Percentiles rank a stretch among this genome's conserved stretches.
phyloP scores from a whole-genome alignment of 768 basidiomycete species.

The Pholiota molesta region DNA sequence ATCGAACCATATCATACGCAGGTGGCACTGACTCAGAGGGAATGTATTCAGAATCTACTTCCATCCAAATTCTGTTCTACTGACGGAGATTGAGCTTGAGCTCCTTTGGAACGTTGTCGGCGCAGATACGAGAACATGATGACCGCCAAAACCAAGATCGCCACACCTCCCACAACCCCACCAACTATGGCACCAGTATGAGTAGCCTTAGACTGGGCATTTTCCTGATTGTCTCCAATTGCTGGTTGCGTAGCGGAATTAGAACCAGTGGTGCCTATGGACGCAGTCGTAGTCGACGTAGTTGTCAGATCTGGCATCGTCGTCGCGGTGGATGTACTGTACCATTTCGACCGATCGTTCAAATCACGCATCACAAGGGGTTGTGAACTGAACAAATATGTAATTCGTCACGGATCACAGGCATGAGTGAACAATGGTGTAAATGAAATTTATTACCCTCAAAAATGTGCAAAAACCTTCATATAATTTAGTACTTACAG shows the following conservation, averaged over 20 bases:
- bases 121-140: neutral
- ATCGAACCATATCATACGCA: neutral
- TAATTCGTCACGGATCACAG: too few relatives aligned
- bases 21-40: neutral
- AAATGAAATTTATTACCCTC: too few relatives aligned
- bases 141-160: neutral
- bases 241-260: neutral
- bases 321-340: too few relatives aligned
- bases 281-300: too few relatives aligned
- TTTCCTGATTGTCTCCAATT: neutral
- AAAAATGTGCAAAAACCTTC: too few relatives aligned
- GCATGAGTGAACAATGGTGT: too few relatives aligned
- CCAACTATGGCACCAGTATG: conserved; percentile 15
- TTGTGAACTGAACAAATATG: too few relatives aligned
- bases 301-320: too few relatives aligned
- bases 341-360: too few relatives aligned
- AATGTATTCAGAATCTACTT: neutral
- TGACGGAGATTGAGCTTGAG: neutral
- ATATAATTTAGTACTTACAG: too few relatives aligned
- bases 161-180: conserved; percentile 5
- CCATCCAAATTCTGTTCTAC: neutral
- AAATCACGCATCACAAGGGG: too few relatives aligned
- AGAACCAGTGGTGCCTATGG: too few relatives aligned
- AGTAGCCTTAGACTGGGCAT: neutral
- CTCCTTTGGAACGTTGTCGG: neutral